Conservation (phyloP, 2,329 filamentous ascomycete genomes). For the Arthrinium puccinioides region DNA sequence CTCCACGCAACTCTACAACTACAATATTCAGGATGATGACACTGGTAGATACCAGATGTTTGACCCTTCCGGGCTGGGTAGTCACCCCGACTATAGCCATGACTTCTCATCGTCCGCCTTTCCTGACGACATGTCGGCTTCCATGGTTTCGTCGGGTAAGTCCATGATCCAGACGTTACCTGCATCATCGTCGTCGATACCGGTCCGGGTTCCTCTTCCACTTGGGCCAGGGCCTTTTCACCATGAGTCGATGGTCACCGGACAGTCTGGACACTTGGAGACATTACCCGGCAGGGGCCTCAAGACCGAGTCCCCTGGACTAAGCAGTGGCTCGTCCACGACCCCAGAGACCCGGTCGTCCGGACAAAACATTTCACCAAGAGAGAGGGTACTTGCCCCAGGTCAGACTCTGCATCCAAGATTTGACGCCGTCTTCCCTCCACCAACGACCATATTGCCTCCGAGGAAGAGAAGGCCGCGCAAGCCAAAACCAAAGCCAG, state of each 20-base stretch:
- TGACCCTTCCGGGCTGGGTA: conserved; percentile 6
- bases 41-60: conserved; percentile 13
- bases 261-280: no score
- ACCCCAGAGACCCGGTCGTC: conserved; percentile 16
- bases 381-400: conserved; percentile 7
- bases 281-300: no score
- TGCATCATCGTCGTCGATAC: no score
- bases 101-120: conserved; percentile 7
- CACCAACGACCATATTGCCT: conserved; percentile 8
- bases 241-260: no score
- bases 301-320: conserved; percentile 13
- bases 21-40: conserved; percentile 12
- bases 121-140: conserved; percentile 6
- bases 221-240: no score
- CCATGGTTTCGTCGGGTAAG: conserved; percentile 7
- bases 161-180: no score
- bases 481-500: conserved; percentile 14
- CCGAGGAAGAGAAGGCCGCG: conserved; percentile 18
- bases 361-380: conserved; percentile 14
- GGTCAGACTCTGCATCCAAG: neutral
- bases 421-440: conserved; percentile 3
- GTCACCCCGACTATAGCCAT: conserved; percentile 9
- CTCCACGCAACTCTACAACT: conserved; percentile 13
- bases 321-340: conserved; percentile 18
- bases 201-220: no score